Evolutionary conservation across 805 yeast genomes (phyloP).

Genomic region (Yarrowia divulgata): DNA sequence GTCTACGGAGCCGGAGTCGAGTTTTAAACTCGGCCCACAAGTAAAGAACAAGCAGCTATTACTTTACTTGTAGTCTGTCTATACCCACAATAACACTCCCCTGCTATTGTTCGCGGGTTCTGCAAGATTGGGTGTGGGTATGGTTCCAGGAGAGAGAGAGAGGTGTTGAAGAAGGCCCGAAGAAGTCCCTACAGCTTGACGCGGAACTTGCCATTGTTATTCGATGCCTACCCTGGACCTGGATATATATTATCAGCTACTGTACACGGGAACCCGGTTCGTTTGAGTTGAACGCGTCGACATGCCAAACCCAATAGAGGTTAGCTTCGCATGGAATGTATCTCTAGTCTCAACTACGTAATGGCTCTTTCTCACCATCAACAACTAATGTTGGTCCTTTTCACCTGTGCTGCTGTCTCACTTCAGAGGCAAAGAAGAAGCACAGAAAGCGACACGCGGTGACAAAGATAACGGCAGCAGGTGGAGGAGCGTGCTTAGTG

Average conservation of each 20-base stretch:
- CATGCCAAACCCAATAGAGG: constrained; percentile 8
- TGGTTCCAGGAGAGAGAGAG: not conserved
- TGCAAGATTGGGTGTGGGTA: constrained; percentile 8
- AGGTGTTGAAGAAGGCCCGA: not conserved
- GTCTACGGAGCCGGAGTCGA: not conserved
- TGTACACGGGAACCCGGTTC: not conserved
- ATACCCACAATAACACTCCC: not conserved
- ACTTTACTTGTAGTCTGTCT: not conserved
- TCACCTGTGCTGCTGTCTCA: not conserved
- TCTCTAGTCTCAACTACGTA: not conserved
- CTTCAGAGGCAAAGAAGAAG: not conserved
- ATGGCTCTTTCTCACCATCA: not conserved
- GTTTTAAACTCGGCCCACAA: not conserved
- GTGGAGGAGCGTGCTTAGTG: not conserved
- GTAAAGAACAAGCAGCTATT: too few species aligned
- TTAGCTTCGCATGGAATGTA: constrained; percentile 21
- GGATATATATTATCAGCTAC: not conserved
- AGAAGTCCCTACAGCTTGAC: not conserved
- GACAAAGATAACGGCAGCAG: not conserved
- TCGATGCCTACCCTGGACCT: not conserved
- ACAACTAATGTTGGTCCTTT: not conserved
- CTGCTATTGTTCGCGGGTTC: not conserved
- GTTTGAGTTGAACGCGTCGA: constrained; percentile 8
- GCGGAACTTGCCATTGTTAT: too few species aligned
- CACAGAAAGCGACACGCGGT: not conserved